Evolutionary conservation across 2,329 filamentous ascomycete genomes (phyloP).

Genomic region (Aaosphaeria arxii): DNA sequence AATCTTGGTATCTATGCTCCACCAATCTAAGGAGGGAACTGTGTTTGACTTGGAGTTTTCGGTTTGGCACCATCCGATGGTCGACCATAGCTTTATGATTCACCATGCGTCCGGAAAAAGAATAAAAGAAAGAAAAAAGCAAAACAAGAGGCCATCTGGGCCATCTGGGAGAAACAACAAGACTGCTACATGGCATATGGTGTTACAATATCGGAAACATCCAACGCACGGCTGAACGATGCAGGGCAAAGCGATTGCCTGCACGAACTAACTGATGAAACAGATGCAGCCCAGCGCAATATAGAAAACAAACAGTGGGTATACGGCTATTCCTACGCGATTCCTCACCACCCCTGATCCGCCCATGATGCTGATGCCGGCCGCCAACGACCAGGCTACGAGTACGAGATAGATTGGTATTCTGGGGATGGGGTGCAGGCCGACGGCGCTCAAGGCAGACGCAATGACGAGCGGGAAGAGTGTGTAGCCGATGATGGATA

Average conservation of each 20-base stretch:
- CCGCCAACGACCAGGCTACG: slow-evolving; percentile 88
- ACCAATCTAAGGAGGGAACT: too few relatives aligned
- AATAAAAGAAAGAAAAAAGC: too few relatives aligned
- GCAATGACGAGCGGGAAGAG: slow-evolving; percentile 96
- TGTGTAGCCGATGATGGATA: slow-evolving; percentile 98
- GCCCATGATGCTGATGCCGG: slow-evolving; percentile 91
- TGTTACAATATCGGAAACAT: slow-evolving; percentile 5
- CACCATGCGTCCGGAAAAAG: too few relatives aligned
- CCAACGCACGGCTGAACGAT: background rate
- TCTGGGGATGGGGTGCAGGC: slow-evolving; percentile 73
- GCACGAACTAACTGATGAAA: slow-evolving; percentile 75
- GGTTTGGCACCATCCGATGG: too few relatives aligned
- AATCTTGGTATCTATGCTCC: too few relatives aligned
- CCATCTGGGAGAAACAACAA: too few relatives aligned
- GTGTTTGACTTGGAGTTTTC: too few relatives aligned
- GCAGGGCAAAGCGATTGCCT: too few relatives aligned
- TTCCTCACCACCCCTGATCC: slow-evolving; percentile 96
- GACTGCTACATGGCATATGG: slow-evolving; percentile 2
- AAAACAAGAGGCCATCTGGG: too few relatives aligned
- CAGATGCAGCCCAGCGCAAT: slow-evolving; percentile 88
- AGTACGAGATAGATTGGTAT: slow-evolving; percentile 90
- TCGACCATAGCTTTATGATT: too few relatives aligned
- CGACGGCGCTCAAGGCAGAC: slow-evolving; percentile 79
- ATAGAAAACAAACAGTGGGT: slow-evolving; percentile 94
- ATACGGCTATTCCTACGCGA: slow-evolving; percentile 88